phyloP scores from a whole-genome alignment of 2,329 filamentous ascomycete species.

The Neonectria neomacrospora region DNA sequence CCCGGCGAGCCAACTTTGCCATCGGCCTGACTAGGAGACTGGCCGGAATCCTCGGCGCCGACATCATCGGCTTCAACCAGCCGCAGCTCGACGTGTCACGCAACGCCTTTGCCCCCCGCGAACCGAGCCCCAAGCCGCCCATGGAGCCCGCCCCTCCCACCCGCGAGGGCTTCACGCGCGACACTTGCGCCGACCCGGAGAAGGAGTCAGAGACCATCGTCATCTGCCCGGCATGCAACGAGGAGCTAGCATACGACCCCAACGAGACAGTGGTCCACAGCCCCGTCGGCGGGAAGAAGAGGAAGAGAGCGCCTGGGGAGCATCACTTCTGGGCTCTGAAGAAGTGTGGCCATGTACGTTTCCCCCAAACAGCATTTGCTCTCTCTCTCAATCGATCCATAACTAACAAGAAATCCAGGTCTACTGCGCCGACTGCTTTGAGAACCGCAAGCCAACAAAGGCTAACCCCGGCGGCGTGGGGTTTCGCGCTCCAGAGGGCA shows the following conservation, averaged over 20 bases:
- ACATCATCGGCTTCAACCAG: conserved; percentile 37
- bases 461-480: conserved; percentile 48
- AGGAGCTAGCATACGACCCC: conserved; percentile 82
- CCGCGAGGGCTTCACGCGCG: conserved; percentile 82
- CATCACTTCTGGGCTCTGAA: conserved; percentile 94
- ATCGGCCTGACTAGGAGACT: conserved; percentile 42
- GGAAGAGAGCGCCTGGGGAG: conserved; percentile 68
- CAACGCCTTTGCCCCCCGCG: conserved; percentile 48
- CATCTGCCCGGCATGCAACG: conserved; percentile 86
- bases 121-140: conserved; percentile 55
- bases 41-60: conserved; percentile 41
- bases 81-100: conserved; percentile 42
- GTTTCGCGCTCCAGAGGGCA: conserved; percentile 51
- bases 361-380: neutral
- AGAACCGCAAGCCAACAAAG: conserved; percentile 61
- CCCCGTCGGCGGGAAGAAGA: conserved; percentile 47
- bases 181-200: conserved; percentile 57
- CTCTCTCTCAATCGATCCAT: accelerated
- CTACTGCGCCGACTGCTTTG: conserved; percentile 71
- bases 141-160: conserved; percentile 73
- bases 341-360: conserved; percentile 86
- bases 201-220: conserved; percentile 74
- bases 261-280: conserved; percentile 46
- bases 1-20: conserved; percentile 31
- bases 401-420: conserved; percentile 56